phyloP scores from a whole-genome alignment of 805 yeast species.

The Ogataea paradorogensis region DNA sequence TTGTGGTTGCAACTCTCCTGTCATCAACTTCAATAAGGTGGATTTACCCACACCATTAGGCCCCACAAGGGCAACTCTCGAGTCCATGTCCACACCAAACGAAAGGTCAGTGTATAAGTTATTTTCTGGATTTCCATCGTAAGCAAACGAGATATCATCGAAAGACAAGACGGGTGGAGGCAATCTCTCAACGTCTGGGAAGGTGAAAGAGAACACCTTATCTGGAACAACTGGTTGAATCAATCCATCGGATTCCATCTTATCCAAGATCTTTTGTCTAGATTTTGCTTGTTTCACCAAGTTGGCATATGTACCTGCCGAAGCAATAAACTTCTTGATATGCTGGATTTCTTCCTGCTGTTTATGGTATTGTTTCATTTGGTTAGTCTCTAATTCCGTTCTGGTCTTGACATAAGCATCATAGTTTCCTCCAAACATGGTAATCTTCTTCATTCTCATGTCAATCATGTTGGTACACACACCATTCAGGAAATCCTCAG shows the following conservation, averaged over 20 bases:
- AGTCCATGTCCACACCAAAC: constrained; percentile 99
- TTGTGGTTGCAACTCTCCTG: constrained; percentile 88
- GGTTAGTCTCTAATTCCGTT: constrained; percentile 89
- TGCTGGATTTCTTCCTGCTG: constrained; percentile 99
- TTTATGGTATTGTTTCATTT: constrained; percentile 94
- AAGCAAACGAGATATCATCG: constrained; percentile 91
- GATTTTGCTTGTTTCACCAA: constrained; percentile 98
- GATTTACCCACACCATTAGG: constrained; percentile 99
- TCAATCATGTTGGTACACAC: constrained; percentile 98
- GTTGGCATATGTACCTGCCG: constrained; percentile 99
- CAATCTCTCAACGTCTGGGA: constrained; percentile 92
- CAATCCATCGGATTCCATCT: constrained; percentile 99
- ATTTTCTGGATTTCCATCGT: constrained; percentile 79
- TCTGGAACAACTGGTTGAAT: constrained; percentile 91
- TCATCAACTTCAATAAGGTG: constrained; percentile 92
- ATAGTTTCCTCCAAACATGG: constrained; percentile 94
- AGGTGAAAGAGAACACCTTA: constrained; percentile 89
- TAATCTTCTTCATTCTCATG: constrained; percentile 80
- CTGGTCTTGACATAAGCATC: constrained; percentile 96
- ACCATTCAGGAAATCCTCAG: constrained; percentile 99
- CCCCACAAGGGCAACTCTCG: constrained; percentile 95
- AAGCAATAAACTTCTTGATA: constrained; percentile 97
- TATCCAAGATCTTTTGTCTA: constrained; percentile 97
- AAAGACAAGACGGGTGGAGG: constrained; percentile 99
- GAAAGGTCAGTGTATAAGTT: constrained; percentile 86